A percentile compares a stretch with the other conserved stretches of the same genome.
Evolutionary conservation across 1,284 basidiomycete species (phyloP).

Genomic region (Phellinidium pouzarii): DNA sequence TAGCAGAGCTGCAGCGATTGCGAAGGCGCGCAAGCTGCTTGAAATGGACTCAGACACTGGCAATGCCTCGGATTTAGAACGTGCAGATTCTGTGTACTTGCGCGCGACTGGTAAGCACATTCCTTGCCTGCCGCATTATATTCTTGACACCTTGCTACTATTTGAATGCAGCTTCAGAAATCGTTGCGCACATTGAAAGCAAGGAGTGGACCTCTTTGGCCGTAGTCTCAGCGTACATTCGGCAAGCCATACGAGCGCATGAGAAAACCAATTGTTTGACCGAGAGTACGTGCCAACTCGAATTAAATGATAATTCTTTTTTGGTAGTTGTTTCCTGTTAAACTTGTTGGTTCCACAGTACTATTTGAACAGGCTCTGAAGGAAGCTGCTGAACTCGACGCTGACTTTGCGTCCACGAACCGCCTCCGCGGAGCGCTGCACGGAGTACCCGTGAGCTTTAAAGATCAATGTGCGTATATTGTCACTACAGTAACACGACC

Average conservation of each 20-base stretch:
- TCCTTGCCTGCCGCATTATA: neutral
- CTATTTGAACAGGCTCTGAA: slow-evolving; percentile 61
- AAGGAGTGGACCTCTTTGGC: slow-evolving; percentile 68
- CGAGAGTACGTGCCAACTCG: slow-evolving; percentile 45
- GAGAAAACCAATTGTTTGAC: slow-evolving; percentile 68
- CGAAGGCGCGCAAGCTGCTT: slow-evolving; percentile 21
- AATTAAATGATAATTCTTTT: neutral
- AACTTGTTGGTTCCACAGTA: slow-evolving; percentile 37
- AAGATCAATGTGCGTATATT: slow-evolving; percentile 54
- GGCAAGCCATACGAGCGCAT: slow-evolving; percentile 60
- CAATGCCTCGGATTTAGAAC: slow-evolving; percentile 15
- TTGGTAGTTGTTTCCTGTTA: neutral
- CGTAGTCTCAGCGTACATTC: slow-evolving; percentile 70
- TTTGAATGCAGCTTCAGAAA: slow-evolving; percentile 45
- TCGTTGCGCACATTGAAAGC: slow-evolving; percentile 49
- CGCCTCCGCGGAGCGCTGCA: slow-evolving; percentile 66
- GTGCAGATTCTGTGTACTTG: slow-evolving; percentile 19
- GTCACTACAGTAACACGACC: neutral
- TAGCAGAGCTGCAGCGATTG: slow-evolving; percentile 29
- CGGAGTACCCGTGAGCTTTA: slow-evolving; percentile 76
- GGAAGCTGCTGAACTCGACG: slow-evolving; percentile 58
- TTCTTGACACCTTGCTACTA: neutral
- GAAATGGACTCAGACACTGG: too few relatives aligned
- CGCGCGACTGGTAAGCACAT: slow-evolving; percentile 25
- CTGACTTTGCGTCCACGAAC: slow-evolving; percentile 54